Conservation (phyloP, 2,329 filamentous ascomycete species). For the Microsporum canis region DNA sequence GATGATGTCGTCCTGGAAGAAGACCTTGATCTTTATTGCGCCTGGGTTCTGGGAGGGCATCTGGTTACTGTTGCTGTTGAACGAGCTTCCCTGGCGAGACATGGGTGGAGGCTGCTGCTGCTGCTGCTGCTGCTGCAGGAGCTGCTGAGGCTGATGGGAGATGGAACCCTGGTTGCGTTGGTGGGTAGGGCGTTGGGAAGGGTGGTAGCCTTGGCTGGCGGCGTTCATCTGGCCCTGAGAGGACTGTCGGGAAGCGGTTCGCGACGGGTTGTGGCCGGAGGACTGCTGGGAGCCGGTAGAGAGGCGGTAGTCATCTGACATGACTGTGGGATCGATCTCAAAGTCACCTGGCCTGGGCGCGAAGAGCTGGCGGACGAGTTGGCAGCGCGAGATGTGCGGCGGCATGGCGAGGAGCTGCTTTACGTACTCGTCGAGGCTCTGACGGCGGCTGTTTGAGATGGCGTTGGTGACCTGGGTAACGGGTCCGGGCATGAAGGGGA, state of each 20-base stretch:
- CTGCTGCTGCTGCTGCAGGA: neutral
- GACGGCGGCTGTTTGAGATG: conserved; percentile 83
- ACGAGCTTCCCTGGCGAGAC: conserved; percentile 43
- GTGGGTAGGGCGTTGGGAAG: conserved; percentile 28
- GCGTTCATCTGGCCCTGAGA: conserved; percentile 54
- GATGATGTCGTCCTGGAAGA: conserved; percentile 83
- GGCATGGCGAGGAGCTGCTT: conserved; percentile 80
- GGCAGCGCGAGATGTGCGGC: conserved; percentile 70
- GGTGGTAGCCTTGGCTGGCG: conserved; percentile 18
- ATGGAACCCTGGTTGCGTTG: conserved; percentile 23
- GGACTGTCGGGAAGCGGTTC: conserved; percentile 52
- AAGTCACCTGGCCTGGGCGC: conserved; percentile 82
- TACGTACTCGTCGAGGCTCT: conserved; percentile 91
- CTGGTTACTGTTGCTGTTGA: conserved; percentile 20
- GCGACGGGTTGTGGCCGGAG: conserved; percentile 47
- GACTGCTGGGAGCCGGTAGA: conserved; percentile 60
- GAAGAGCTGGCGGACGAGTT: conserved; percentile 82
- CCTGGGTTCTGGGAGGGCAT: conserved; percentile 30
- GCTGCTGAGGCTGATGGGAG: conserved; percentile 21
- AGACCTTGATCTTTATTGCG: conserved; percentile 86
- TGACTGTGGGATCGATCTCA: conserved; percentile 59
- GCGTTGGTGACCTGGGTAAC: conserved; percentile 97
- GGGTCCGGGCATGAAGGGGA: conserved; percentile 96
- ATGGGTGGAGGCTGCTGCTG: conserved; percentile 21
- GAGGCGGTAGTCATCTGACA: conserved; percentile 52